Evolutionary conservation across 148 eudicot species (phyloP).

Genomic region (Camellia sinensis): DNA sequence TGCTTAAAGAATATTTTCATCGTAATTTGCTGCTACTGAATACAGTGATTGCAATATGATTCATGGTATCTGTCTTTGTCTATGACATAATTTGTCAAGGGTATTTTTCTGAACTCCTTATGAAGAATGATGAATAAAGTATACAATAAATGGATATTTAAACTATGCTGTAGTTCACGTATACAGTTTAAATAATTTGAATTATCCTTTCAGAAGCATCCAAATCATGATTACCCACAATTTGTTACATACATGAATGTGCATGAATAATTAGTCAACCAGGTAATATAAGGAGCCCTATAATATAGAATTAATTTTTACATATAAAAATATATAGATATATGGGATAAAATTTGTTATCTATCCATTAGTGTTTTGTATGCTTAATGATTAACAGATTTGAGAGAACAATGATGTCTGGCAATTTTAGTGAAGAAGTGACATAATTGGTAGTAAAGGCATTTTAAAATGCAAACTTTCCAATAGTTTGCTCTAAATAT

Average conservation of each 20-base stretch:
- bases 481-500: no score
- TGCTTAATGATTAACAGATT: not conserved
- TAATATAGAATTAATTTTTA: not conserved
- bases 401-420: not conserved
- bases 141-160: not conserved
- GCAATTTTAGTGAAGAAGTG: no score
- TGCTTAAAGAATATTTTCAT: not conserved
- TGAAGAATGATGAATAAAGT: not conserved
- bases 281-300: not conserved
- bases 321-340: no score
- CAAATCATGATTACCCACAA: not conserved
- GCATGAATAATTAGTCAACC: not conserved
- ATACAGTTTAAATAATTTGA: not conserved
- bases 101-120: not conserved
- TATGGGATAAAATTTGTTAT: not conserved
- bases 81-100: not conserved
- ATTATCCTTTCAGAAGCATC: not conserved
- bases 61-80: not conserved
- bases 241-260: not conserved
- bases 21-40: not conserved
- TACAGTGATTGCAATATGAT: not conserved
- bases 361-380: not conserved
- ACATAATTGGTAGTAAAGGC: no score
- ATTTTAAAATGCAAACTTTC: no score
- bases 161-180: not conserved